phyloP scores from a whole-genome alignment of 106 monocot genomes.

The Platanthera guangdongensis region DNA sequence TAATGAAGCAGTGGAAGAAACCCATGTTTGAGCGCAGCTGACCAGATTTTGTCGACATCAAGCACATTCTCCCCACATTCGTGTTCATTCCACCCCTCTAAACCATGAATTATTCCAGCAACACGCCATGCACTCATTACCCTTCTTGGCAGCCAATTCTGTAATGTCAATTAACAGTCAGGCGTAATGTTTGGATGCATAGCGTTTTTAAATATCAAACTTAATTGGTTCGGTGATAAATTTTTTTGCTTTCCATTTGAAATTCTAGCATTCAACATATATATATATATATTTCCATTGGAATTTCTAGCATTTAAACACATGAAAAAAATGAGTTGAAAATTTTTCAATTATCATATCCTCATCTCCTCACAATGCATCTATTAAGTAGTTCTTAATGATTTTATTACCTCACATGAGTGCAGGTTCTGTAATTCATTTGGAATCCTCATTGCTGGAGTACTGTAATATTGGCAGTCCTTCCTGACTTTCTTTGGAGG shows the following conservation, averaged over 20 bases:
- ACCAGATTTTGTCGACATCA: constrained; percentile 37
- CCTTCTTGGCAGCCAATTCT: constrained; percentile 43
- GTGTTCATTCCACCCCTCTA: constrained; percentile 41
- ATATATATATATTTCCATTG: too few species aligned
- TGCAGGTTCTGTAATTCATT: constrained; percentile 58
- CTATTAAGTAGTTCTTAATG: not conserved
- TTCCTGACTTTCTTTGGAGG: constrained; percentile 44
- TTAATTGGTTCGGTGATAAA: too few species aligned
- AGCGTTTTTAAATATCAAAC: too few species aligned
- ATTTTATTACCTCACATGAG: constrained; percentile 58
- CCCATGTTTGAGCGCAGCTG: constrained; percentile 35
- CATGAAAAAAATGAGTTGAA: too few species aligned
- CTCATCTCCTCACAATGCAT: too few species aligned
- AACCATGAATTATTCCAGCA: constrained; percentile 49
- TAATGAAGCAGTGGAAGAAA: constrained; percentile 15
- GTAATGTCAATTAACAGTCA: not conserved
- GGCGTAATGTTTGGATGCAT: not conserved
- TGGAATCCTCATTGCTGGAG: constrained; percentile 67
- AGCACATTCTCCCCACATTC: constrained; percentile 32
- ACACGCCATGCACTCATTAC: constrained; percentile 59
- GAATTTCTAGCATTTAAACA: too few species aligned
- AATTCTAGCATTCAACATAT: too few species aligned
- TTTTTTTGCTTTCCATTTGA: too few species aligned
- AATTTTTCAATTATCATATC: too few species aligned
- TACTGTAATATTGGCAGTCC: constrained; percentile 55